phyloP scores from a whole-genome alignment of 768 basidiomycete species.

The Mycena floridula region DNA sequence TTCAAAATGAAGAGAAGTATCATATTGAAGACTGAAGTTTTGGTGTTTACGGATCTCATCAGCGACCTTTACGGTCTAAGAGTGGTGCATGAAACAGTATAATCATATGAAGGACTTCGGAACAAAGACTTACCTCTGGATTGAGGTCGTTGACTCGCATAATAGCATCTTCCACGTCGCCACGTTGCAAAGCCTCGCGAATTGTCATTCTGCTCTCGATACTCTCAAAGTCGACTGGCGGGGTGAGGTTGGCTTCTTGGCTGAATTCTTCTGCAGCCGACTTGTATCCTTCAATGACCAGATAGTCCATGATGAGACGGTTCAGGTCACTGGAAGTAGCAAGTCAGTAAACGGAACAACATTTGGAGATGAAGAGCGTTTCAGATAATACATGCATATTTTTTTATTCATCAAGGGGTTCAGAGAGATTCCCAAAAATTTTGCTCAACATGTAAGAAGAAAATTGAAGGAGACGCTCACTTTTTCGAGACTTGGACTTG shows the following conservation, averaged over 20 bases:
- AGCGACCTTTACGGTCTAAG: slow-evolving; percentile 76
- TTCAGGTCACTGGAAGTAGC: slow-evolving; percentile 74
- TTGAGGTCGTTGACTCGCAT: slow-evolving; percentile 94
- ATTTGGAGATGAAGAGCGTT: background rate
- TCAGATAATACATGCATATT: slow-evolving; percentile 92
- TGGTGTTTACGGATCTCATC: slow-evolving; percentile 78
- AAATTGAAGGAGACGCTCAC: slow-evolving; percentile 51
- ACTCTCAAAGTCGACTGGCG: slow-evolving; percentile 82
- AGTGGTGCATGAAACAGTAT: slow-evolving; percentile 97
- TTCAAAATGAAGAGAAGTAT: slow-evolving; percentile 26
- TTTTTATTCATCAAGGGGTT: slow-evolving; percentile 63
- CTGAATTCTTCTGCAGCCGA: slow-evolving; percentile 94
- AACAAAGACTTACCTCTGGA: slow-evolving; percentile 73
- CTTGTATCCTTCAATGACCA: slow-evolving; percentile 96
- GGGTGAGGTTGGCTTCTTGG: slow-evolving; percentile 71
- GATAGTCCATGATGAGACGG: slow-evolving; percentile 92
- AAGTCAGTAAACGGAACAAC: slow-evolving; percentile 19
- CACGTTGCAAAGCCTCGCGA: slow-evolving; percentile 87
- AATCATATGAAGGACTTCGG: slow-evolving; percentile 56
- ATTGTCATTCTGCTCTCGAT: slow-evolving; percentile 95
- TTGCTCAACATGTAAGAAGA: slow-evolving; percentile 52
- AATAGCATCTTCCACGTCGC: slow-evolving; percentile 93
- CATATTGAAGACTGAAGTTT: slow-evolving; percentile 99
- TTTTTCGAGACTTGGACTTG: slow-evolving; percentile 81
- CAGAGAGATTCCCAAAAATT: slow-evolving; percentile 99